phyloP scores from a whole-genome alignment of 2,329 filamentous ascomycete genomes.

The Malbranchea zuffiana region DNA sequence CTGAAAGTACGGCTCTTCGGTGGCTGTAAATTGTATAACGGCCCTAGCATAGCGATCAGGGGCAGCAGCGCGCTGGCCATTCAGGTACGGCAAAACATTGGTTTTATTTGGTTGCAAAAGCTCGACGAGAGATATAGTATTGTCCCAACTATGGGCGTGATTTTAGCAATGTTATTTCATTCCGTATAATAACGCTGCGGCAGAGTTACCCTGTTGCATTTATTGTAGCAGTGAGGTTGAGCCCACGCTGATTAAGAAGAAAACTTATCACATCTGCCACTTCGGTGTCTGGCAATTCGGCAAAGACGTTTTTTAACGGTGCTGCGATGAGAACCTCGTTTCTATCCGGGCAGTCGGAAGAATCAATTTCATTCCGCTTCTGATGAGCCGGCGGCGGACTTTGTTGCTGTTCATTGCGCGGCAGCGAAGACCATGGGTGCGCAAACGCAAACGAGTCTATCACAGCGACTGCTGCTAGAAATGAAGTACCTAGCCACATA shows the following conservation, averaged over 20 bases:
- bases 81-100: slow-evolving; percentile 36
- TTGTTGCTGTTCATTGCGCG: neutral
- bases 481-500: slow-evolving; percentile 4
- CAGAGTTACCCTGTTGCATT: slow-evolving; percentile 4
- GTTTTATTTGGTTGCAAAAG: slow-evolving; percentile 42
- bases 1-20: slow-evolving; percentile 34
- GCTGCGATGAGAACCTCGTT: slow-evolving; percentile 3
- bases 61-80: slow-evolving; percentile 23
- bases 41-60: slow-evolving; percentile 38
- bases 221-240: slow-evolving; percentile 5
- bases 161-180: neutral
- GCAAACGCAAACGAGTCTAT: slow-evolving; percentile 5
- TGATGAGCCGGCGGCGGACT: neutral
- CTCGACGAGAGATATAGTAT: slow-evolving; percentile 40
- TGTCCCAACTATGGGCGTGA: slow-evolving; percentile 25
- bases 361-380: neutral
- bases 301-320: slow-evolving; percentile 7
- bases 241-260: slow-evolving; percentile 4
- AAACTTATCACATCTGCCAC: slow-evolving; percentile 8
- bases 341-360: neutral
- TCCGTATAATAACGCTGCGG: neutral
- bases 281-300: slow-evolving; percentile 1
- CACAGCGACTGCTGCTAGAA: slow-evolving; percentile 6
- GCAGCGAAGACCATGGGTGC: slow-evolving; percentile 6
- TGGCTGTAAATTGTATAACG: slow-evolving; percentile 38